Evolutionary conservation across 1,284 basidiomycete species (phyloP).

Genomic region (Heterobasidion irregulare): DNA sequence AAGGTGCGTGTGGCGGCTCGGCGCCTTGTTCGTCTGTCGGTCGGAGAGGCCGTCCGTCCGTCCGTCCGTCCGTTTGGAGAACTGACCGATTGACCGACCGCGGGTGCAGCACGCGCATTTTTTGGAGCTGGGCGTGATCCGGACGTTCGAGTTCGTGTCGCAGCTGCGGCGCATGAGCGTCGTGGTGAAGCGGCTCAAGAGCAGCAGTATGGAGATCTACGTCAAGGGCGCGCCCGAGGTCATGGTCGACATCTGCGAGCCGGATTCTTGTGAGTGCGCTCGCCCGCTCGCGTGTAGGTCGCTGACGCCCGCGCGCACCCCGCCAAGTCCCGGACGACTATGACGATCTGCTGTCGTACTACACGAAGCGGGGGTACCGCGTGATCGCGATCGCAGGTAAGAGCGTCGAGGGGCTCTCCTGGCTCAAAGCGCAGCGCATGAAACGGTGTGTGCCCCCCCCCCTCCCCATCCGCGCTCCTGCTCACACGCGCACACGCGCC

Average conservation of each 20-base stretch:
- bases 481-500: not conserved
- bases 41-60: no score
- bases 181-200: conserved; percentile 92
- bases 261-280: conserved; percentile 65
- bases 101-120: conserved; percentile 79
- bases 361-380: conserved; percentile 94
- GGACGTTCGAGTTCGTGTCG: conserved; percentile 96
- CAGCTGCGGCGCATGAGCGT: conserved; percentile 94
- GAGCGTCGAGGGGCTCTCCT: conserved; percentile 87
- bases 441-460: conserved; percentile 52
- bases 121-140: conserved; percentile 91
- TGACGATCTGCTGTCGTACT: conserved; percentile 94
- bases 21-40: no score
- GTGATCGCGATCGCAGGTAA: conserved; percentile 99
- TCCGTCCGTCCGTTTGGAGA: no score
- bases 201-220: conserved; percentile 93
- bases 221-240: conserved; percentile 99
- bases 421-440: conserved; percentile 97
- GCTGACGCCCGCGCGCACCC: not conserved
- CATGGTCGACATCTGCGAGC: conserved; percentile 93
- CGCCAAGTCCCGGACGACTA: conserved; percentile 88
- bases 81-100: no score
- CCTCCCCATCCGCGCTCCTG: conserved; percentile 1
- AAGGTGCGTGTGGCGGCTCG: conserved; percentile 40
- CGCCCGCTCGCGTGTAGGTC: not conserved